Evolutionary conservation across 225 moss, liverwort and hornwort species (phyloP).

Genomic region (Physcomitrium patens): DNA sequence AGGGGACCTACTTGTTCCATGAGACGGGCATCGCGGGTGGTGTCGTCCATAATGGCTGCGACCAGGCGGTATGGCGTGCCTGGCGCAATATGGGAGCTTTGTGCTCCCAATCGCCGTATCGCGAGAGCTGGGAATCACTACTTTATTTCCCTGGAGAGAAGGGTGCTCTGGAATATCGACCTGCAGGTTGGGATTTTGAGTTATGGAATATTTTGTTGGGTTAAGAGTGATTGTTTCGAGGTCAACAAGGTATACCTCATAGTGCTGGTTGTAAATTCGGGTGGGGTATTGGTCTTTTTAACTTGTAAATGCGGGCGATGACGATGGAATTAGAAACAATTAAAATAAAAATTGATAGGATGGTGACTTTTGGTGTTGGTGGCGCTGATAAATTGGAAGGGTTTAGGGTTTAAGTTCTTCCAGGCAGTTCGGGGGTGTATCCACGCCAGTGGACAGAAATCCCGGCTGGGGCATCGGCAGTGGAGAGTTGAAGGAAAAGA

Average conservation of each 20-base stretch:
- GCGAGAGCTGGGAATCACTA: constrained; percentile 15
- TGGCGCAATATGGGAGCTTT: constrained; percentile 39
- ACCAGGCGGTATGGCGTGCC: constrained; percentile 34
- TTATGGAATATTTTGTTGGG: no score
- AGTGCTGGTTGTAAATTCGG: not conserved
- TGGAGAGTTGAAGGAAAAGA: constrained; percentile 28
- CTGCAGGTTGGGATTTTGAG: constrained; percentile 39
- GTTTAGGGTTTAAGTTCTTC: constrained; percentile 45
- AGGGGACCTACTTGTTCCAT: constrained; percentile 28
- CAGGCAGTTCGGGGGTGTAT: constrained; percentile 27
- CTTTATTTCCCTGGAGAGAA: constrained; percentile 32
- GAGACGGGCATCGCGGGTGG: constrained; percentile 48
- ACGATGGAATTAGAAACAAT: no score
- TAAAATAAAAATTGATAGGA: not conserved
- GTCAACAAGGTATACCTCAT: not conserved
- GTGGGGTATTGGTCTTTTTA: not conserved
- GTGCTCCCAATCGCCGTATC: constrained; percentile 26
- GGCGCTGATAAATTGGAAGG: constrained; percentile 28
- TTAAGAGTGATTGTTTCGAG: not conserved
- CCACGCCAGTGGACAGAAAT: constrained; percentile 20
- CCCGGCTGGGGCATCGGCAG: constrained; percentile 17
- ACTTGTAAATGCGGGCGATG: no score
- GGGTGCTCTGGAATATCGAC: constrained; percentile 21
- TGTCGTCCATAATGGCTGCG: constrained; percentile 39
- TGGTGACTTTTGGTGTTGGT: constrained; percentile 1